These are phyloP conservation scores for Cudoniella acicularis DNA, from an alignment of 495 filamentous ascomycete genomes.

Conservation along the genomic window DNA sequence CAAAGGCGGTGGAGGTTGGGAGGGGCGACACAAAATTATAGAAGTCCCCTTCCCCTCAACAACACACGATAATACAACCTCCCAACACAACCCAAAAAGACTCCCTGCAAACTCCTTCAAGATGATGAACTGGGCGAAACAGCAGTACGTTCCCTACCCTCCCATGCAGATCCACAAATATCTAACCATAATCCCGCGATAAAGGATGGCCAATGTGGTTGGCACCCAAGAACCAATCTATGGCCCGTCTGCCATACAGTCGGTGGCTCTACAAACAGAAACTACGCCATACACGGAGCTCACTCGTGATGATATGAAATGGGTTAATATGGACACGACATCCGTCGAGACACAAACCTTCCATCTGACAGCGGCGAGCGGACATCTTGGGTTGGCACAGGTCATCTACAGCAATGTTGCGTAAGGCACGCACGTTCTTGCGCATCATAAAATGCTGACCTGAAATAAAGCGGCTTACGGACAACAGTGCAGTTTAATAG, in stretches of 20 bases:
- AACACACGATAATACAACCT: neutral
- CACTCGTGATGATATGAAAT: conserved; percentile 73
- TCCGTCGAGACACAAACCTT: conserved; percentile 96
- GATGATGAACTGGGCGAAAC: conserved; percentile 65
- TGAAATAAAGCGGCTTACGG: conserved; percentile 66
- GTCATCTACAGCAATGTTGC: conserved; percentile 97
- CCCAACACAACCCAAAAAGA: conserved; percentile 7
- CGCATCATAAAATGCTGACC: conserved; percentile 29
- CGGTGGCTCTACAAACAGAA: conserved; percentile 76
- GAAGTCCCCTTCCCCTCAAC: neutral
- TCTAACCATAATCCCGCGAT: conserved; percentile 18
- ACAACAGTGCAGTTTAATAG: conserved; percentile 88
- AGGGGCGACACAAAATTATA: conserved; percentile 6
- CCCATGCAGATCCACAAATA: neutral
- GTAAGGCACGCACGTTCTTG: conserved; percentile 51
- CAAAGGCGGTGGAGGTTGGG: no score
- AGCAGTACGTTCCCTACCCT: conserved; percentile 49
- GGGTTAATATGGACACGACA: conserved; percentile 76
- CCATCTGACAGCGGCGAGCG: conserved; percentile 79
- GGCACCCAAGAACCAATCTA: conserved; percentile 97
- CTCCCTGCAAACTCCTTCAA: conserved; percentile 14
- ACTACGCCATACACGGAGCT: conserved; percentile 77
- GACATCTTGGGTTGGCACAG: conserved; percentile 74
- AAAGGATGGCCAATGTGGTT: conserved; percentile 82
- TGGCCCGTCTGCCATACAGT: conserved; percentile 81